Base-by-base conservation (phyloP, 1,139 yeast species). In the Petasospora fabianii region DNA sequence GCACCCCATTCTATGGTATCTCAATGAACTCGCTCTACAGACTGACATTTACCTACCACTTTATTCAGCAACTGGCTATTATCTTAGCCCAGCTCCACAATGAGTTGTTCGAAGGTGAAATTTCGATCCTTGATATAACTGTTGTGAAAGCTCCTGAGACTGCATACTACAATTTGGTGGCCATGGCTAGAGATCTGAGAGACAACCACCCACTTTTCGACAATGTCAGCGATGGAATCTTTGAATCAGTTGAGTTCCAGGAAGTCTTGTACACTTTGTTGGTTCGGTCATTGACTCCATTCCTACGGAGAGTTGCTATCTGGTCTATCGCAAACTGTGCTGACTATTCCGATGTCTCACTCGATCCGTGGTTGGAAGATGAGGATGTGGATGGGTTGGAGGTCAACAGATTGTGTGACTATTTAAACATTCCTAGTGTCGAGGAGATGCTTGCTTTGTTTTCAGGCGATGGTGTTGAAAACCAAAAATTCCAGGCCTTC, bases 291-390 rank as follows among this genome's bases (percentile, higher is more conserved):
- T 60, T 72, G 6, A 74, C 84, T 0, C 87, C 90, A 13, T 84
- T 83, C 49, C 64, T 86, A 46, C 71, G 96, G 49, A 74, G 80
- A 49, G 68, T 78, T 6, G 75, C 86, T 3, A 74, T 87, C 5
- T 75, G 75, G 48, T 68, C 80, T 0, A 71, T 62, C 55, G 77
- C 80, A 7, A 63, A 70, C 32, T 78, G 79, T 59, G 82, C 87
- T 1, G 70, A 75, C 30, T 62, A 66, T 12, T 69, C 69, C n/a
- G 62, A 64, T n/a, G 54, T 67, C n/a, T 58, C 59, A 6, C 42
- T 51, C 16, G 36, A 51, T n/a, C 47, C 48, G 9, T 18, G 21
- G 56, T 58, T 3, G 9, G 30, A 15, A 59, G 28, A 11, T 15
- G 34, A 29, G 26, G 15, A 15, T n/a, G n/a, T 57, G n/a, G 62